A percentile compares a stretch with the other conserved stretches of the same genome.
Evolutionary conservation across 331 rosid species (phyloP).

Genomic region (Rosa hybrid): DNA sequence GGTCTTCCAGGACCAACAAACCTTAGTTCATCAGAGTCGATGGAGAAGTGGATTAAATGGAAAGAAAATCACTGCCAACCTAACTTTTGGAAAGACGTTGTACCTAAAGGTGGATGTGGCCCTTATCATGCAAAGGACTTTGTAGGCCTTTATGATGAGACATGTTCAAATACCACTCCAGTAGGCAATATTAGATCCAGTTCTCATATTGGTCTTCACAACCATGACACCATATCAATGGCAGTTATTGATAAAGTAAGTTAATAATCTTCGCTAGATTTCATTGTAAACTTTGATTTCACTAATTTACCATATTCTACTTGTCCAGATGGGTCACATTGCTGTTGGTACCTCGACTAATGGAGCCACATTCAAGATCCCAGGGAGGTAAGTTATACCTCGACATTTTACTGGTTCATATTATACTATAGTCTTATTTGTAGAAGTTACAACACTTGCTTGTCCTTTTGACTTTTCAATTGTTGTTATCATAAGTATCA

Average conservation of each 20-base stretch:
- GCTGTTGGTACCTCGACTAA: slow-evolving; percentile 97
- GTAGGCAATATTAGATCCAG: slow-evolving; percentile 34
- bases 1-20: slow-evolving; percentile 91
- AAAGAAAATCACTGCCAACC: slow-evolving; percentile 74
- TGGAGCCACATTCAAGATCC: slow-evolving; percentile 94
- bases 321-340: slow-evolving; percentile 67
- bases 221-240: slow-evolving; percentile 95
- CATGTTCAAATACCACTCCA: slow-evolving; percentile 37
- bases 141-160: slow-evolving; percentile 29
- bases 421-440: neutral
- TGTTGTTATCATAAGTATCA: neutral
- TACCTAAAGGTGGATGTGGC: slow-evolving; percentile 61
- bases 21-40: slow-evolving; percentile 80
- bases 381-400: slow-evolving; percentile 71
- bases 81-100: slow-evolving; percentile 76
- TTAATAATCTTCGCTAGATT: slow-evolving; percentile 7
- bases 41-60: slow-evolving; percentile 79
- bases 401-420: neutral
- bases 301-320: slow-evolving; percentile 19
- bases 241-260: slow-evolving; percentile 85
- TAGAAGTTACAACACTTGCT: neutral
- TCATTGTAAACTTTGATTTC: slow-evolving; percentile 13
- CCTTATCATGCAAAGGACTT: slow-evolving; percentile 60
- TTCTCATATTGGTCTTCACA: slow-evolving; percentile 55
- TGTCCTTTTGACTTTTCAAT: neutral